Evolutionary conservation across 2,329 filamentous ascomycete genomes (phyloP), one percentile per base, ranked within the genome.

Genomic region (Boeremia lycopersici): DNA sequence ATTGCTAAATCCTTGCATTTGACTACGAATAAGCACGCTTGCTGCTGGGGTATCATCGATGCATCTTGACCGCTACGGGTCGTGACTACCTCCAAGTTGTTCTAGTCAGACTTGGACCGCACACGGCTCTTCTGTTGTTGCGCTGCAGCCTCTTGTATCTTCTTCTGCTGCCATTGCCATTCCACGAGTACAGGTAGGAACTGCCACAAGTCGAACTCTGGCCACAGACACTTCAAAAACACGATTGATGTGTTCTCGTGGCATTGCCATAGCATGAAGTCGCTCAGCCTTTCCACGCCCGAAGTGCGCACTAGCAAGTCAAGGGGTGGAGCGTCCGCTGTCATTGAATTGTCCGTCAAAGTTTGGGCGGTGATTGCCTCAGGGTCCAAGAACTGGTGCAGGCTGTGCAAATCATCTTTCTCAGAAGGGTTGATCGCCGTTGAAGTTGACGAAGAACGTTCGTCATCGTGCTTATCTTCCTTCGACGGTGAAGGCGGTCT

Each of bases 231-330:
- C 67, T 96, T 85, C 52, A 97, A 78, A 72, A 98, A 99, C 56
- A 96, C 91, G 61, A 99, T 89, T 56, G 96, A 89, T 0, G 95
- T 97, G 60, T 93, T 83, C 70, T 96, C 86, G 71, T 98, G 93
- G 67, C 91, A 95, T 76, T 99, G 95, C 95, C 95, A 99, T 30
- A 99, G 86, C 93, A 99, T 95, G 68, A 98, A 99, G 74, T 99
- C 95, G 71, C 92, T 97, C 55, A 99, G 80, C 43, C 95, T 85
- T 74, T 93, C 89, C 12, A 99, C 95, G 26, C 93, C 93, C 59
- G 92, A 97, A 4, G 95, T 99, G 45, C 95, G 86, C 45, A 99
- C 84, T 49, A 99, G 87, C 11, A 99, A 83, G 70, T 99, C 95
- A 36, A 98, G 79, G 0, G 95, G 95, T 13, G 95, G 95, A 59